Conservation (phyloP, 495 filamentous ascomycete species). For the Astrothelium macrocarpum region DNA sequence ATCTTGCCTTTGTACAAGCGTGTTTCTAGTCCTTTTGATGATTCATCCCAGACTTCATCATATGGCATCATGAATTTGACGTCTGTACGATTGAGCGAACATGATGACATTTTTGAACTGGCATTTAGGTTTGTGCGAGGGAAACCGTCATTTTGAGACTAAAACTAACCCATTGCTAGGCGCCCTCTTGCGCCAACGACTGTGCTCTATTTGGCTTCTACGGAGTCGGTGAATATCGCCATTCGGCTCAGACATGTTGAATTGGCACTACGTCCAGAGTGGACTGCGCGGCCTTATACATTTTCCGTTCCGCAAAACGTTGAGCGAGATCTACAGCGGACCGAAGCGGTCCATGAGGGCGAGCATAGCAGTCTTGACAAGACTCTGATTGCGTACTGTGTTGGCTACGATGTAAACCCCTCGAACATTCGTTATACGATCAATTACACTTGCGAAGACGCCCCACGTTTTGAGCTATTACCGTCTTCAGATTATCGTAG, state of each 20-base stretch:
- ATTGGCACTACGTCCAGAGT: constrained; percentile 72
- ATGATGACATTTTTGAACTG: constrained; percentile 78
- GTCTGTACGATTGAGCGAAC: constrained; percentile 53
- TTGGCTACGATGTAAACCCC: constrained; percentile 49
- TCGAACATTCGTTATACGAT: constrained; percentile 54
- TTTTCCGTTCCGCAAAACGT: constrained; percentile 54
- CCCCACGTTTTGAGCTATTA: constrained; percentile 74
- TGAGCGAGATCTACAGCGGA: constrained; percentile 49
- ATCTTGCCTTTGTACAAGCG: constrained; percentile 65
- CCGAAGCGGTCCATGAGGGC: constrained; percentile 53
- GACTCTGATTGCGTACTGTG: constrained; percentile 77
- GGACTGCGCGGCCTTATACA: constrained; percentile 61
- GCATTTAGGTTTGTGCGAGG: constrained; percentile 73
- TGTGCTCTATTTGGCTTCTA: constrained; percentile 67
- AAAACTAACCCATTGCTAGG: not conserved
- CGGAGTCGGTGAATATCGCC: constrained; percentile 66
- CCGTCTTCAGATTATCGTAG: constrained; percentile 48
- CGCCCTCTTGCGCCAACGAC: constrained; percentile 52
- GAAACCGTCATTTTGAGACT: too few species aligned
- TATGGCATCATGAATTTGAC: constrained; percentile 71
- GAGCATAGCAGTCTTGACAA: constrained; percentile 73
- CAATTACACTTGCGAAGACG: constrained; percentile 65
- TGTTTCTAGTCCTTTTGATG: constrained; percentile 43
- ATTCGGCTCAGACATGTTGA: constrained; percentile 61
- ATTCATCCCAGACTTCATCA: constrained; percentile 41